Base-by-base conservation (phyloP, 179 eudicot genomes). In the Silene vulgaris region DNA sequence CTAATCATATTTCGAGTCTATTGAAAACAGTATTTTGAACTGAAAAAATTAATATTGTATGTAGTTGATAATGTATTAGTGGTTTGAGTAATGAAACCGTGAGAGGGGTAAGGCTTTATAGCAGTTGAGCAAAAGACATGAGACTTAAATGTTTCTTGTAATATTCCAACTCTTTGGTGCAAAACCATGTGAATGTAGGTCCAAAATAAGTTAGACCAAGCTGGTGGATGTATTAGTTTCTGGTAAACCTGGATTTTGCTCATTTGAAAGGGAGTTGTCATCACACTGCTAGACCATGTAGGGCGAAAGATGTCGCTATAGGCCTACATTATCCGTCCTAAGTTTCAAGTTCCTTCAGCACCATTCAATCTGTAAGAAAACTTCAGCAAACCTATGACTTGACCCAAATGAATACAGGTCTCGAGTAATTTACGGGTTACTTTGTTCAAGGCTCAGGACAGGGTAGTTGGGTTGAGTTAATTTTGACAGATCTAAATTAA, bases 161-260 rank as follows among this genome's bases (percentile, higher is more conserved):
- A 69, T 14, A 37, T 16, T 28, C 8, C 14, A 19, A 20, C 61
- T 66, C 8, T 12, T 23, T 37, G 29, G 68, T 37, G 74, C 74
- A 76, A 43, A 21, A 76, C 74, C 74, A 76, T 69, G 69, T 76
- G 74, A 50, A 37, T 59, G 60, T 76, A 56, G 60, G 68, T 23
- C 73, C 57, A 54, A 30, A 48, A 23, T 23, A 23, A 23, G 26
- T 23, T 2, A 67, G 19, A 65, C 40, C 8, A 65, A 75, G 71
- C 63, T 64, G 71, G 63, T 65, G 50, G 61, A 54, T 54, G 28
- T 63, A 60, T 63, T 45, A 60, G 60, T n/a, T 63, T 40, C 28
- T 9, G 60, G 19, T 45, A 62, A 23, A 35, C 40, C 6, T 35
- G 6, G 3, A 35, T 35, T 35, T 35, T 35, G 40, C 32, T 29